phyloP scores from a whole-genome alignment of 2,329 filamentous ascomycete species.

The Sporothrix humicola region DNA sequence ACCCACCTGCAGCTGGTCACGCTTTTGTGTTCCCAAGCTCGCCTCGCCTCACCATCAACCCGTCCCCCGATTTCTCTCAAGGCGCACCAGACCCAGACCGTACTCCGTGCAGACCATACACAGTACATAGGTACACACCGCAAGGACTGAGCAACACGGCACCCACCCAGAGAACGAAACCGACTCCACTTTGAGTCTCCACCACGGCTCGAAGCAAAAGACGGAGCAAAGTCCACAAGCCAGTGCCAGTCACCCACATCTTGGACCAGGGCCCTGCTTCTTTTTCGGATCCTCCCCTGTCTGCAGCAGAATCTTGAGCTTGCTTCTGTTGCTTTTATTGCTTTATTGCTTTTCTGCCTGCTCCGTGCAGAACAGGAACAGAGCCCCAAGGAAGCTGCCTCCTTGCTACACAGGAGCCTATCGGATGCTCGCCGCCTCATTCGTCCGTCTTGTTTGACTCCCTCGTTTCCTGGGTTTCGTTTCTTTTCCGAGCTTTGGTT shows the following conservation, averaged over 20 bases:
- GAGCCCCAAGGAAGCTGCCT: constrained; percentile 10
- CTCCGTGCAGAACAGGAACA: constrained; percentile 17
- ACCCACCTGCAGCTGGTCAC: constrained; percentile 15
- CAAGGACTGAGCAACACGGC: constrained; percentile 15
- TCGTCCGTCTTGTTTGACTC: constrained; percentile 30
- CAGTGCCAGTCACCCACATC: neutral
- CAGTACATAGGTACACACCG: neutral
- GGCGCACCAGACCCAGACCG: constrained; percentile 17
- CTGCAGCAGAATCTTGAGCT: constrained; percentile 26
- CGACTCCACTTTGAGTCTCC: constrained; percentile 25
- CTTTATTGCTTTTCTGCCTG: constrained; percentile 15
- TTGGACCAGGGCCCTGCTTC: constrained; percentile 8
- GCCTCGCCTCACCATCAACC: constrained; percentile 12
- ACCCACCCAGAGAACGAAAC: constrained; percentile 29
- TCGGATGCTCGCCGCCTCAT: constrained; percentile 38
- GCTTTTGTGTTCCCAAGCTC: constrained; percentile 25
- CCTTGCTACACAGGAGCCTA: constrained; percentile 32
- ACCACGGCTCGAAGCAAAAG: constrained; percentile 31
- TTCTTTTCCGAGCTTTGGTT: constrained; percentile 21
- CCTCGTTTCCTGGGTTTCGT: neutral
- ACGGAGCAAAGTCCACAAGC: constrained; percentile 4
- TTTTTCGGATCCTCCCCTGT: constrained; percentile 16
- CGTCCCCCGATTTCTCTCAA: neutral
- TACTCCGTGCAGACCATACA: neutral
- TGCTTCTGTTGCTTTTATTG: neutral